Percentiles rank a stretch among this genome's conserved stretches.
Conservation (phyloP, 2,329 filamentous ascomycete species). For the Talaromyces sp. region DNA sequence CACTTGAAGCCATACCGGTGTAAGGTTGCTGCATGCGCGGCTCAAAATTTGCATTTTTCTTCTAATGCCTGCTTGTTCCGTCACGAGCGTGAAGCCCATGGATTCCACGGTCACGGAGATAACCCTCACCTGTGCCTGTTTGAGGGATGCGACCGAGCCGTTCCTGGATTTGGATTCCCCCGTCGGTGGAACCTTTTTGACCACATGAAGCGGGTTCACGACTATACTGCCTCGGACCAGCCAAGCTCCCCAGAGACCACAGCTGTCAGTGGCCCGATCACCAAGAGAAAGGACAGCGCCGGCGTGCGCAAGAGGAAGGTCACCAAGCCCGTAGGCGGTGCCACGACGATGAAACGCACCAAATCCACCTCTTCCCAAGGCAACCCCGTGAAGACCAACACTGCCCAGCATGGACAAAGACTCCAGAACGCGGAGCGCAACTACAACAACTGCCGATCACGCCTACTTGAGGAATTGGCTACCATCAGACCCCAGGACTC, state of each 20-base stretch:
- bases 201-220: slow-evolving; percentile 93
- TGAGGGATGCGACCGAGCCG: slow-evolving; percentile 77
- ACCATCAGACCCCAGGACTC: slow-evolving; percentile 36
- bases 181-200: slow-evolving; percentile 93
- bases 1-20: slow-evolving; percentile 95
- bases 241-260: slow-evolving; percentile 36
- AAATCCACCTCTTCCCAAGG: slow-evolving; percentile 35
- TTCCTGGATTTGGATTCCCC: slow-evolving; percentile 81
- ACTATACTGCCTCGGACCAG: slow-evolving; percentile 45
- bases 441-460: slow-evolving; percentile 37
- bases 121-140: slow-evolving; percentile 89
- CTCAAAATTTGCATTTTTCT: slow-evolving; percentile 85
- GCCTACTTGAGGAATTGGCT: slow-evolving; percentile 33
- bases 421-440: slow-evolving; percentile 38
- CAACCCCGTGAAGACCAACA: slow-evolving; percentile 24
- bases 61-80: slow-evolving; percentile 92
- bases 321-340: slow-evolving; percentile 26
- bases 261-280: slow-evolving; percentile 22
- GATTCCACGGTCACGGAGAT: slow-evolving; percentile 89
- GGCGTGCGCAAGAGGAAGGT: slow-evolving; percentile 34
- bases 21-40: slow-evolving; percentile 77
- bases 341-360: slow-evolving; percentile 38
- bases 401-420: slow-evolving; percentile 31
- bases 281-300: slow-evolving; percentile 36
- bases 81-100: slow-evolving; percentile 92